Evolutionary conservation across 2,329 filamentous ascomycete genomes (phyloP).

Genomic region (Hirsutella thompsonii): DNA sequence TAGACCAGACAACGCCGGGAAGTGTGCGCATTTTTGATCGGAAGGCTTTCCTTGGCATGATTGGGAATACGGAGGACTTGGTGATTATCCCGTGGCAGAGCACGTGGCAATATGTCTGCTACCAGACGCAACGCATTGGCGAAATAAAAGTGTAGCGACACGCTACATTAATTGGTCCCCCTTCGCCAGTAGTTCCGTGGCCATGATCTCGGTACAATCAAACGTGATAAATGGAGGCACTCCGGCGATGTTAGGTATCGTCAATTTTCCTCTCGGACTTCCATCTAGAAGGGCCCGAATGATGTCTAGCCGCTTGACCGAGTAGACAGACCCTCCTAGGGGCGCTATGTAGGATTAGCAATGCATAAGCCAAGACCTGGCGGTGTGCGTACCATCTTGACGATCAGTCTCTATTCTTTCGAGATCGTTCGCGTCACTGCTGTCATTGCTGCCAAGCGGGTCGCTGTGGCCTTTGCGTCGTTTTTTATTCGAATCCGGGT

Average conservation of each 20-base stretch:
- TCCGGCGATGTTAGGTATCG: background rate
- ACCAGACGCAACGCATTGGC: background rate
- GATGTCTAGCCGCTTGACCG: background rate
- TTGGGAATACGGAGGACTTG: background rate
- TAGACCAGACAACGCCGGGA: background rate
- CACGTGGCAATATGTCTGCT: background rate
- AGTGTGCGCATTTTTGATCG: background rate
- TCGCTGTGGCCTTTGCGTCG: too few relatives aligned
- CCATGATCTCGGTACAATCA: background rate
- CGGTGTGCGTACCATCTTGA: too few relatives aligned
- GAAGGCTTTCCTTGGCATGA: background rate
- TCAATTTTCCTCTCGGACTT: background rate
- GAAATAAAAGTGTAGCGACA: background rate
- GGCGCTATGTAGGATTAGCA: background rate
- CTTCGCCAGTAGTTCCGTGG: background rate
- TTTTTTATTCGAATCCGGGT: too few relatives aligned
- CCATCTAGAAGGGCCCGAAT: background rate
- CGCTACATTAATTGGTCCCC: background rate
- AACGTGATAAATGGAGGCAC: background rate
- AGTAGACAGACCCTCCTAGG: background rate
- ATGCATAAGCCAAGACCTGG: too few relatives aligned
- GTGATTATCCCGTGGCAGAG: background rate
- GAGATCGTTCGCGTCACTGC: too few relatives aligned
- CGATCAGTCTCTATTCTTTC: too few relatives aligned
- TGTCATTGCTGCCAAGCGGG: too few relatives aligned